These are phyloP conservation scores for Pseudopyrenochaeta lycopersici DNA, from an alignment of 2,329 filamentous ascomycete species.

Conservation along the genomic window DNA sequence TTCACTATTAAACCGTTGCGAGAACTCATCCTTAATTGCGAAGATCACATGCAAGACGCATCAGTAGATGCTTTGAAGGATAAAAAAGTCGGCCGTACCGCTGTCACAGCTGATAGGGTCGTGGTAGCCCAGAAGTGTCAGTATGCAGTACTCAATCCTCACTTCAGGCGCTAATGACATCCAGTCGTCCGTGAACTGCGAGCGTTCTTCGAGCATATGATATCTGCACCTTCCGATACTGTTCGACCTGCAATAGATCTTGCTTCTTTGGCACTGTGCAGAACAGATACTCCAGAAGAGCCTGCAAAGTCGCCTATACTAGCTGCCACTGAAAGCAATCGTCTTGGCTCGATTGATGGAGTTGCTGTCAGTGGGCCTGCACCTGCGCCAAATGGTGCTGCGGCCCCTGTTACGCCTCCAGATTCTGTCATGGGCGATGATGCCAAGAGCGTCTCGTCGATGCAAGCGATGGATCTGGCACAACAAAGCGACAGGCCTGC, in stretches of 20 bases:
- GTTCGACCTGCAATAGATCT: conserved; percentile 79
- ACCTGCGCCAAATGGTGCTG: conserved; percentile 43
- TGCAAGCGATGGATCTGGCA: conserved; percentile 27
- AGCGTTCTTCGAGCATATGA: conserved; percentile 74
- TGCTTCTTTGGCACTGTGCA: conserved; percentile 79
- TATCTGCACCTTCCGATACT: conserved; percentile 67
- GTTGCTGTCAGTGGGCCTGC: conserved; percentile 57
- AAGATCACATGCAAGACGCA: conserved; percentile 73
- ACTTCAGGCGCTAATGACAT: conserved; percentile 19
- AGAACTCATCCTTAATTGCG: conserved; percentile 80
- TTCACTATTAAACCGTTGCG: conserved; percentile 87
- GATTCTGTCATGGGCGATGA: conserved; percentile 38
- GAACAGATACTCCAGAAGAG: conserved; percentile 55
- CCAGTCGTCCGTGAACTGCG: conserved; percentile 79
- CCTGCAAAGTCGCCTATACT: conserved; percentile 53
- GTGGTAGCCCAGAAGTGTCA: conserved; percentile 76
- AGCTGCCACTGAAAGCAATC: conserved; percentile 52
- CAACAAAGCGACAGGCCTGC: conserved; percentile 32
- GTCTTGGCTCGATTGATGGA: conserved; percentile 55
- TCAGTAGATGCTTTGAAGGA: conserved; percentile 68
- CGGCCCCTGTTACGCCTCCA: conserved; percentile 6
- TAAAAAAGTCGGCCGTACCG: conserved; percentile 79
- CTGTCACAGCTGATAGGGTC: conserved; percentile 67
- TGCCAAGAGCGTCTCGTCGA: conserved; percentile 28
- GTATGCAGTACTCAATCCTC: conserved; percentile 56